A percentile compares a stretch with the other conserved stretches of the same genome.
phyloP scores from a whole-genome alignment of 2,329 filamentous ascomycete genomes.

The Neonectria hederae region DNA sequence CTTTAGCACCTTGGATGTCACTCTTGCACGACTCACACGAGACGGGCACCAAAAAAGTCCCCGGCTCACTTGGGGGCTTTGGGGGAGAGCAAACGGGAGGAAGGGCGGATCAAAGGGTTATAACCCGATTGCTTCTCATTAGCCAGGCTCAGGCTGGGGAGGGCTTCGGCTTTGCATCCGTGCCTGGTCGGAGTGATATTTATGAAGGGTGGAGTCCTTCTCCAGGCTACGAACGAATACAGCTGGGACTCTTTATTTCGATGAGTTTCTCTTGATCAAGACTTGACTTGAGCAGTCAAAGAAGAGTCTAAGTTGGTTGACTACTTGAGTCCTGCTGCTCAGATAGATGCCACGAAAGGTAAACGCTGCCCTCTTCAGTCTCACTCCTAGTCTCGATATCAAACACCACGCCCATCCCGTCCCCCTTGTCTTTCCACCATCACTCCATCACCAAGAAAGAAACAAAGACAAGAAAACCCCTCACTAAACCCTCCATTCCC shows the following conservation, averaged over 20 bases:
- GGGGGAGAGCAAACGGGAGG: neutral
- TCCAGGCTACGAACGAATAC: too few species aligned
- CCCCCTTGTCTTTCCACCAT: neutral
- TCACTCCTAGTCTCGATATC: neutral
- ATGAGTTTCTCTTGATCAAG: neutral
- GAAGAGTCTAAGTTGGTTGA: neutral
- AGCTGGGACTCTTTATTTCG: too few species aligned
- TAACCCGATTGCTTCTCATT: neutral
- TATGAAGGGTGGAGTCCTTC: neutral
- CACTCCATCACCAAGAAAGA: neutral
- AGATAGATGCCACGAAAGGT: slow-evolving; percentile 24
- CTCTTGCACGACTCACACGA: neutral
- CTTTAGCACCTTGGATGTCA: slow-evolving; percentile 4
- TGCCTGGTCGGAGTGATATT: neutral
- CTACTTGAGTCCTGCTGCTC: neutral
- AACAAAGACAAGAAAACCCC: too few species aligned
- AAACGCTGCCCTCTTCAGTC: neutral
- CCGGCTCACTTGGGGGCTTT: neutral
- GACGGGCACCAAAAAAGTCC: too few species aligned
- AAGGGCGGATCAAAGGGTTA: neutral
- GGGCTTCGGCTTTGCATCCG: neutral
- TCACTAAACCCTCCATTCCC: neutral
- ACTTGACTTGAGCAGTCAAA: neutral
- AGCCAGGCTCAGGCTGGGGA: neutral
- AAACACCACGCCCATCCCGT: neutral